Evolutionary conservation across 768 basidiomycete species (phyloP).

Genomic region (Macrolepiota fuliginosa): DNA sequence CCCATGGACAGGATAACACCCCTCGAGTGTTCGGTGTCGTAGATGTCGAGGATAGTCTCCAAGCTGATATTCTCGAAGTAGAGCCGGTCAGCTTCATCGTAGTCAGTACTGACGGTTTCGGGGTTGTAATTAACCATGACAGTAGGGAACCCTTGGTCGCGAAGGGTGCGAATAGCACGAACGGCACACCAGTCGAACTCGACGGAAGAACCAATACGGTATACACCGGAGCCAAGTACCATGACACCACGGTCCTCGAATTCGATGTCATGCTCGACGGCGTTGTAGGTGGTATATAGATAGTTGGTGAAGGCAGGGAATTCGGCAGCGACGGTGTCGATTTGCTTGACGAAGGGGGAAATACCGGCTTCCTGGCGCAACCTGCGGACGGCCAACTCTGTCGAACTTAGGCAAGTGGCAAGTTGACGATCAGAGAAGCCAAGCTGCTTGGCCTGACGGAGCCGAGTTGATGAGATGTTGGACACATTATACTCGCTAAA

Average conservation of each 20-base stretch:
- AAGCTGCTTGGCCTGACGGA: slow-evolving; percentile 86
- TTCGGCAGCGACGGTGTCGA: slow-evolving; percentile 98
- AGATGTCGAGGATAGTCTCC: slow-evolving; percentile 96
- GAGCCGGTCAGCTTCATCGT: slow-evolving; percentile 96
- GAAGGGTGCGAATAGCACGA: slow-evolving; percentile 91
- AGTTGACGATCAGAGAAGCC: slow-evolving; percentile 96
- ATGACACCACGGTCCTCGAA: slow-evolving; percentile 94
- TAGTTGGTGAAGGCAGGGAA: slow-evolving; percentile 99
- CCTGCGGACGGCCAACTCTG: slow-evolving; percentile 89
- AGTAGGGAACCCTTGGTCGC: slow-evolving; percentile 91
- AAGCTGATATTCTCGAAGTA: slow-evolving; percentile 99
- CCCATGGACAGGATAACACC: slow-evolving; percentile 98
- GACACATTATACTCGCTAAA: slow-evolving; percentile 62
- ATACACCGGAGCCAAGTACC: slow-evolving; percentile 97
- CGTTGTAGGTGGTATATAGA: slow-evolving; percentile 97
- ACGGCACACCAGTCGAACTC: slow-evolving; percentile 99
- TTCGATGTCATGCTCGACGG: slow-evolving; percentile 85
- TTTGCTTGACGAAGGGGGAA: slow-evolving; percentile 94
- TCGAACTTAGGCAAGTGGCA: slow-evolving; percentile 79
- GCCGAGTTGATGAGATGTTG: slow-evolving; percentile 55
- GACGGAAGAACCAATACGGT: slow-evolving; percentile 98
- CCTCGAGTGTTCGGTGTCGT: slow-evolving; percentile 83
- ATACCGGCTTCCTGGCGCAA: slow-evolving; percentile 84
- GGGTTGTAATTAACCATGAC: slow-evolving; percentile 99
- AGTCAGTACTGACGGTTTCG: slow-evolving; percentile 98